Base-by-base conservation (phyloP, 2,329 filamentous ascomycete species). In the Camillea tinctor region DNA sequence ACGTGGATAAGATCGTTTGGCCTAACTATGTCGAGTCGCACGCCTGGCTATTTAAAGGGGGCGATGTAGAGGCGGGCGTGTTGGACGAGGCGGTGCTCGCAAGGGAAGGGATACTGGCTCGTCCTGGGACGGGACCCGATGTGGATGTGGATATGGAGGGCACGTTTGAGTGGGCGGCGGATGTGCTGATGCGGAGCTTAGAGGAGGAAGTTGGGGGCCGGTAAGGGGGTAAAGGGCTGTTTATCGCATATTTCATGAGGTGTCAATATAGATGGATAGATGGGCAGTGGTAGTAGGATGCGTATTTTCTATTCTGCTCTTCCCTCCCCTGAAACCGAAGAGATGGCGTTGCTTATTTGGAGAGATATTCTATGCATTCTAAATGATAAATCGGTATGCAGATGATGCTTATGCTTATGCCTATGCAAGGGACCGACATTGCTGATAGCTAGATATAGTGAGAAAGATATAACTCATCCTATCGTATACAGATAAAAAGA, bases 1-100 rank as follows among this genome's bases (percentile, higher is more conserved):
- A 98, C 73, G 93, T 98, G 44, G 93, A 98, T 73, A 85, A 90
- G 72, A 84, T 99, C 57, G 95, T 99, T 4, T 99, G 95, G 95
- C 94, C 94, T 3, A 94, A 96, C 69, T 98, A 97, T 75, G 91
- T 90, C 3, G 81, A 84, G 56, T 86, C 92, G 68, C 93, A 98
- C 77, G 79, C 80, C 21, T 96, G 91, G 82, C 79, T 99, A 73
- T 95, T 97, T 71, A 76, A 88, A 64, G 77, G 79, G 7, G 88
- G 85, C 0, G 79, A 93, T 71, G 90, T 92, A 0, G 84, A 90
- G 67, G 84, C 84, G 0, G 66, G 66, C n/a, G 48, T 8, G 8
- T 71, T 88, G 9, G 79, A 84, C 49, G 71, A 76, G 19, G 75
- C 78, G 0, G 78, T 81, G 53, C 73, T 85, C 66, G 62, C 65